Conservation (phyloP, 2,329 filamentous ascomycete genomes). For the Fusarium pseudonygamai region DNA sequence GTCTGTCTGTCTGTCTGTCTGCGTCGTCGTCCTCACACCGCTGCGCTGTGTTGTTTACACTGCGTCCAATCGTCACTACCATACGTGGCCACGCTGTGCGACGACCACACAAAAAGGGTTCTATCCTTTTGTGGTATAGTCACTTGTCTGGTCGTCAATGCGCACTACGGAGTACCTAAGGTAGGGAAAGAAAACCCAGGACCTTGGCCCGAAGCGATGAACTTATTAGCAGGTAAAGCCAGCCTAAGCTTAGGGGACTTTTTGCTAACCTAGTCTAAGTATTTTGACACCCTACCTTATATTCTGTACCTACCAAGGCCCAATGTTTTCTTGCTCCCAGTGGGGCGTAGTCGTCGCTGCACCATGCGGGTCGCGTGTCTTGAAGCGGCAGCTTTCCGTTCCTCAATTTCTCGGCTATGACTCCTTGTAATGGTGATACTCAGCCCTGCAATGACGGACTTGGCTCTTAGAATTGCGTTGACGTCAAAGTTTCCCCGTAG, state of each 20-base stretch:
- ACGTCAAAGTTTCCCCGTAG: constrained; percentile 28
- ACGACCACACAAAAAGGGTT: constrained; percentile 18
- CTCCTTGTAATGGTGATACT: constrained; percentile 10
- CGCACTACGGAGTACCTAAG: too few relatives aligned
- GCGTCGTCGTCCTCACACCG: constrained; percentile 12
- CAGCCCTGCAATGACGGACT: constrained; percentile 26
- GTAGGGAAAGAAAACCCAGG: too few relatives aligned
- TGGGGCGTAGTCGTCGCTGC: background rate
- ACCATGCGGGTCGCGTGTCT: constrained; percentile 10
- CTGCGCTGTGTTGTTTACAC: constrained; percentile 2
- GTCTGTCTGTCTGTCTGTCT: background rate
- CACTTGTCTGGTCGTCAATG: constrained; percentile 8
- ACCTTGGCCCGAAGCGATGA: too few relatives aligned
- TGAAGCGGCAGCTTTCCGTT: constrained; percentile 30
- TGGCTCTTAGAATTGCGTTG: constrained; percentile 1
- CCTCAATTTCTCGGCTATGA: background rate
- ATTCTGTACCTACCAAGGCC: too few relatives aligned
- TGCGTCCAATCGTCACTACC: background rate
- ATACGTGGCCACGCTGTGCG: constrained; percentile 29
- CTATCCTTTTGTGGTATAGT: constrained; percentile 16
- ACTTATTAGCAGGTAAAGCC: too few relatives aligned
- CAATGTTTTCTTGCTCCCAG: too few relatives aligned
- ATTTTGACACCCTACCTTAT: too few relatives aligned
- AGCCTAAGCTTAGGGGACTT: too few relatives aligned
- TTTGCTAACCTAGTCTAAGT: too few relatives aligned